phyloP scores from a whole-genome alignment of 805 yeast genomes.

The Schwanniomyces yamadae region DNA sequence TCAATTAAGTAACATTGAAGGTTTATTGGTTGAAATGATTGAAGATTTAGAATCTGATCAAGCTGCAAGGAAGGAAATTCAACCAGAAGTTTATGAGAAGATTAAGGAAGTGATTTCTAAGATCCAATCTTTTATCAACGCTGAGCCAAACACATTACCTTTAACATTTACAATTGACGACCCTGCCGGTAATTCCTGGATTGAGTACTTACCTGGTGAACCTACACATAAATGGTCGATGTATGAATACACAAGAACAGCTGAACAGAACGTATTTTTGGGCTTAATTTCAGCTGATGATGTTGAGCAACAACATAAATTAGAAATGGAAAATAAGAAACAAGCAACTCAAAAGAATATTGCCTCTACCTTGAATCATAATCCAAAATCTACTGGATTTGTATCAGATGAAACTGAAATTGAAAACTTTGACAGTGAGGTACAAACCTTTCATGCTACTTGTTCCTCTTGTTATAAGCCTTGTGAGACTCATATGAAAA shows the following conservation, averaged over 20 bases:
- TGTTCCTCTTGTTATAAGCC: conserved; percentile 85
- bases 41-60: conserved; percentile 81
- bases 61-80: conserved; percentile 67
- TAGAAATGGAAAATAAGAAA: conserved; percentile 49
- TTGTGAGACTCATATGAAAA: conserved; percentile 94
- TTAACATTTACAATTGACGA: conserved; percentile 80
- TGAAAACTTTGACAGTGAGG: conserved; percentile 84
- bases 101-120: conserved; percentile 67
- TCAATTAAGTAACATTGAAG: conserved; percentile 90
- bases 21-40: conserved; percentile 78
- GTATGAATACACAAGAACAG: conserved; percentile 76
- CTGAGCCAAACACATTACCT: conserved; percentile 69
- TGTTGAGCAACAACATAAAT: conserved; percentile 46
- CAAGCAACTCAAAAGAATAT: conserved; percentile 37
- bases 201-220: conserved; percentile 84
- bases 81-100: conserved; percentile 73
- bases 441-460: conserved; percentile 87
- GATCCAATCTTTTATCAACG: conserved; percentile 60
- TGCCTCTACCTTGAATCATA: conserved; percentile 20
- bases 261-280: conserved; percentile 80
- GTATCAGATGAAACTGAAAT: conserved; percentile 73
- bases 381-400: conserved; percentile 55
- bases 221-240: conserved; percentile 88
- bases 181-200: conserved; percentile 97
- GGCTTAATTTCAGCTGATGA: conserved; percentile 77